phyloP scores from a whole-genome alignment of 208 protist species.

The Leishmania mexicana region DNA sequence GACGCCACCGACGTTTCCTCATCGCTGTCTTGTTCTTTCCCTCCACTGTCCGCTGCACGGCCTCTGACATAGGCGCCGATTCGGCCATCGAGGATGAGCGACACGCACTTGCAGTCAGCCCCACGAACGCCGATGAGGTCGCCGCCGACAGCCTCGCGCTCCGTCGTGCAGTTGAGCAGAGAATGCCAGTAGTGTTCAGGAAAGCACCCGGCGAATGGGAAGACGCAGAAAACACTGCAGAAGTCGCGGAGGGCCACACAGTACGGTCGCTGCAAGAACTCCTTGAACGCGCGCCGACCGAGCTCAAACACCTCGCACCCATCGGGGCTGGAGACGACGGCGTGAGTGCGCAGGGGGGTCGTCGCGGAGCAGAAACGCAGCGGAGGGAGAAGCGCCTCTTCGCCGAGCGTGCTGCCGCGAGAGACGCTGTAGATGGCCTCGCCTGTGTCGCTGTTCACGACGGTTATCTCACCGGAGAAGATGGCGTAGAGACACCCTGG shows the following conservation, averaged over 20 bases:
- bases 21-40: background rate
- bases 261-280: constrained; percentile 23
- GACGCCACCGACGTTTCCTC: constrained; percentile 2
- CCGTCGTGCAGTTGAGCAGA: constrained; percentile 17
- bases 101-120: background rate
- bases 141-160: constrained; percentile 13
- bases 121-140: constrained; percentile 18
- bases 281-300: background rate
- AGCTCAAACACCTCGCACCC: constrained; percentile 22
- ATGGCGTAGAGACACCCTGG: constrained; percentile 12
- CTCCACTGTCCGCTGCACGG: background rate
- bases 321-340: constrained; percentile 10
- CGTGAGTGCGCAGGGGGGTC: constrained; percentile 8
- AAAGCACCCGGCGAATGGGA: constrained; percentile 16
- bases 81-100: constrained; percentile 16
- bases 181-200: constrained; percentile 24
- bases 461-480: constrained; percentile 9
- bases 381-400: constrained; percentile 18
- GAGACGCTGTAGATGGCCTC: background rate
- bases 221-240: constrained; percentile 18
- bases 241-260: constrained; percentile 9
- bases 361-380: constrained; percentile 5
- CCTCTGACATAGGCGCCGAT: constrained; percentile 11
- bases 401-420: constrained; percentile 6
- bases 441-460: constrained; percentile 2